A percentile compares a stretch with the other conserved stretches of the same genome.
These are phyloP conservation scores for Beta corolliflora DNA, from an alignment of 179 eudicot species.

Conservation along the genomic window DNA sequence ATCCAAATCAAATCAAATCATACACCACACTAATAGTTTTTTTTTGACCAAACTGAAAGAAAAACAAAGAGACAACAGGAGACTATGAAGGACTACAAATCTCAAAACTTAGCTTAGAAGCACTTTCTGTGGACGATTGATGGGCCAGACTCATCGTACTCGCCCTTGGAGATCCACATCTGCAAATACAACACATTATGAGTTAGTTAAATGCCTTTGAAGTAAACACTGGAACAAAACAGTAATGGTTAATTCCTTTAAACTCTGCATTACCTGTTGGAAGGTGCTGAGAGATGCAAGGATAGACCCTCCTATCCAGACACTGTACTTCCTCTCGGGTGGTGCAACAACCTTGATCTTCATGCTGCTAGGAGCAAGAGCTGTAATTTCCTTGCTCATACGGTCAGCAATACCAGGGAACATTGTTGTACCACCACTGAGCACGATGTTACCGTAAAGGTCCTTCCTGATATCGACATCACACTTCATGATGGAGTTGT, in stretches of 20 bases:
- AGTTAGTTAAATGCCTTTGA: not conserved
- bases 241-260: not conserved
- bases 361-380: conserved; percentile 46
- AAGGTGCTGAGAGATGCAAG: conserved; percentile 44
- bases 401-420: conserved; percentile 46
- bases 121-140: conserved; percentile 46
- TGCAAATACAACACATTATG: conserved; percentile 11
- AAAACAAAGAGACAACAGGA: conserved; percentile 34
- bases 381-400: conserved; percentile 43
- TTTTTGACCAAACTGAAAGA: conserved; percentile 38
- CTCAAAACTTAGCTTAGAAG: conserved; percentile 44
- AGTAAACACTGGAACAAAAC: not conserved
- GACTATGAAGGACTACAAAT: conserved; percentile 35
- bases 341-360: conserved; percentile 45
- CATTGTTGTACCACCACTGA: conserved; percentile 46
- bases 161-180: conserved; percentile 51
- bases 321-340: conserved; percentile 48
- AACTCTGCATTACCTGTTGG: conserved; percentile 34
- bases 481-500: conserved; percentile 45
- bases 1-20: conserved; percentile 39
- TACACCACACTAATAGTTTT: conserved; percentile 37
- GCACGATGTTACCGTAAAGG: conserved; percentile 40
- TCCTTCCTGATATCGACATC: conserved; percentile 44
- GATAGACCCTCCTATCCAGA: conserved; percentile 49
- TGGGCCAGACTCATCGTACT: conserved; percentile 43